Evolutionary conservation across 176 grass and related monocot genomes (phyloP).

Genomic region (maize (Zea mays)): DNA sequence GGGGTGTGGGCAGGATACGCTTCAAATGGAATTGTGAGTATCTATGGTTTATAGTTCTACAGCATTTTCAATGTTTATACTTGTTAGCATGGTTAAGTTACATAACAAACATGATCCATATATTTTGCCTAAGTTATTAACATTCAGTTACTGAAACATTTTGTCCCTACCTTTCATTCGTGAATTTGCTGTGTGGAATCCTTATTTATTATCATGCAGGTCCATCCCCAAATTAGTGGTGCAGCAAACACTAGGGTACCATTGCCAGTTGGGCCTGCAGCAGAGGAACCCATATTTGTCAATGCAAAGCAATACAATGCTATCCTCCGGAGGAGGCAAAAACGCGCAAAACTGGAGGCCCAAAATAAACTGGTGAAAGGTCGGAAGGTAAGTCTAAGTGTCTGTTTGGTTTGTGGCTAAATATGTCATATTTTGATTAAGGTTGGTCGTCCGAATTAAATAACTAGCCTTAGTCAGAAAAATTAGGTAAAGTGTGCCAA

Average conservation of each 20-base stretch:
- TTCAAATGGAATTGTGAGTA: slow-evolving; percentile 41
- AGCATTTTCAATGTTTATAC: not conserved
- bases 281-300: slow-evolving; percentile 87
- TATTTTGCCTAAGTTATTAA: not conserved
- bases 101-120: not conserved
- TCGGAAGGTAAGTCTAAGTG: slow-evolving; percentile 64
- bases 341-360: slow-evolving; percentile 82
- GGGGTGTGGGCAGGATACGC: slow-evolving; percentile 49
- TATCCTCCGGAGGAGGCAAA: slow-evolving; percentile 79
- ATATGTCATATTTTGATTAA: no score
- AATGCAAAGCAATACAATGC: slow-evolving; percentile 94
- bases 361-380: slow-evolving; percentile 84
- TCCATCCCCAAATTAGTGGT: slow-evolving; percentile 42
- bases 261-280: slow-evolving; percentile 63
- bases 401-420: no score
- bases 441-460: no score
- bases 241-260: slow-evolving; percentile 54
- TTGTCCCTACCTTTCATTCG: not conserved
- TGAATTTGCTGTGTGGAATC: not conserved
- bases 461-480: no score
- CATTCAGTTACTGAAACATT: not conserved
- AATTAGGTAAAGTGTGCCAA: no score
- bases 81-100: not conserved
- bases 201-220: slow-evolving; percentile 43
- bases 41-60: not conserved